Evolutionary conservation across 805 yeast genomes (phyloP), one percentile per base, ranked within the genome.

Genomic region (Saccharomycopsis javanensis): DNA sequence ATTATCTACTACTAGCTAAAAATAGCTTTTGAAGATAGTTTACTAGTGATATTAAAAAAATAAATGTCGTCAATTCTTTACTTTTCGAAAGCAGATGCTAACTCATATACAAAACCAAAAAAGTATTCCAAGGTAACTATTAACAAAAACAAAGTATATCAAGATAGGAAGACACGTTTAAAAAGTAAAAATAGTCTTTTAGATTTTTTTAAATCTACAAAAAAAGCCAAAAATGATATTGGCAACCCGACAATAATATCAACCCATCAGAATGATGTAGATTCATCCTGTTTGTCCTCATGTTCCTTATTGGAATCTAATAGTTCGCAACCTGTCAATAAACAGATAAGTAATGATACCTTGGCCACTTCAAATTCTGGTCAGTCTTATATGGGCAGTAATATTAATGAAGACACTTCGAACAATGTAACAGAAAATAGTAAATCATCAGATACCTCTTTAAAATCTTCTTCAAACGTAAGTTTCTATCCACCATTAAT

Each of bases 1-100:
- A n/a, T 42, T 1, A 42, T 31, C 48, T 42, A 42, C 18, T 20
- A 42, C 18, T 42, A 42, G 48, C 48, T 42, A 42, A 42, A 20
- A 42, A 10, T 42, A 42, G 48, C 28, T 20, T 23, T 8, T 42
- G 3, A 42, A 42, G 11, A 15, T 42, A 20, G 7, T 10, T 15
- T 23, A 42, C 6, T 23, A 10, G 35, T 42, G 23, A 42, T 42
- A 42, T 42, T 11, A 42, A 42, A 42, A 42, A 42, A 42, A 42
- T 42, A 42, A 42, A 42, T 42, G 48, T 42, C 48, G 11, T 42
- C 48, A 42, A 20, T 42, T 42, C 48, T 42, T 42, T 42, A 42
- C 25, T 42, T 42, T 20, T 42, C 48, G 23, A 42, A 42, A 20
- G n/a, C 48, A 4, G 48, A 42, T 20, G 7, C 28, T 42, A n/a